Percentiles rank a stretch among this genome's conserved stretches.
Conservation (phyloP, 2,329 filamentous ascomycete genomes). For the Shiraia sp. region DNA sequence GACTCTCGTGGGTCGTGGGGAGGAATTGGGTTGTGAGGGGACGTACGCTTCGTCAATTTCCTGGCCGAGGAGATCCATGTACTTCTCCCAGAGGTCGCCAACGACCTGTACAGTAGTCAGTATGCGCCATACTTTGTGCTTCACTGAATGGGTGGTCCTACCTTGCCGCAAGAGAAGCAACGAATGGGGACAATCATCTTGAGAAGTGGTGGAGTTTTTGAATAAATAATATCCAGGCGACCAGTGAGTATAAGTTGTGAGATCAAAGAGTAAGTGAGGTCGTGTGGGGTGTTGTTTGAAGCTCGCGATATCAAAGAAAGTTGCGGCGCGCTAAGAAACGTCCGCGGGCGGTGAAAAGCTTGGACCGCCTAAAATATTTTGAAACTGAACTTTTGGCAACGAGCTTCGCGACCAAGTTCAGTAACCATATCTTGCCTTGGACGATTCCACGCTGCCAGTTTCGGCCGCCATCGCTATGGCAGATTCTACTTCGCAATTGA, state of each 20-base stretch:
- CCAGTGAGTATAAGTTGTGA: constrained; percentile 1
- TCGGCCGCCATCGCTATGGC: constrained; percentile 21
- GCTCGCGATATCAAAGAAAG: constrained; percentile 40
- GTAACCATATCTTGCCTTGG: not conserved
- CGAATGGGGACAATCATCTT: constrained; percentile 98
- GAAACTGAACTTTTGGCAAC: constrained; percentile 14
- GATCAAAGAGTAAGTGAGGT: constrained; percentile 5
- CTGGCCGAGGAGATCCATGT: constrained; percentile 84
- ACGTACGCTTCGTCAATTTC: constrained; percentile 41
- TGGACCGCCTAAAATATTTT: constrained; percentile 31
- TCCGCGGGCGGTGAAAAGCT: constrained; percentile 39
- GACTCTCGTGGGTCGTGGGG: not conserved
- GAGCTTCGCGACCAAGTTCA: constrained; percentile 3
- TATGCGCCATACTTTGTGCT: constrained; percentile 15
- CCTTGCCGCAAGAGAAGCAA: constrained; percentile 99
- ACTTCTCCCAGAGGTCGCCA: constrained; percentile 96
- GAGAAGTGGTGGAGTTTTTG: constrained; percentile 15
- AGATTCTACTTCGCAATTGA: constrained; percentile 29
- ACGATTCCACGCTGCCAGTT: not conserved
- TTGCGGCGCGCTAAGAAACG: constrained; percentile 28
- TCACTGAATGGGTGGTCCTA: constrained; percentile 48
- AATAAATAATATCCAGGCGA: constrained; percentile 10
- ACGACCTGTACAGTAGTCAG: constrained; percentile 69
- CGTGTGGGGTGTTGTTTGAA: constrained; percentile 12
- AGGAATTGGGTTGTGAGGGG: not conserved